Base-by-base conservation (phyloP, 306 rosid genomes). In the Sicyos edulis region DNA sequence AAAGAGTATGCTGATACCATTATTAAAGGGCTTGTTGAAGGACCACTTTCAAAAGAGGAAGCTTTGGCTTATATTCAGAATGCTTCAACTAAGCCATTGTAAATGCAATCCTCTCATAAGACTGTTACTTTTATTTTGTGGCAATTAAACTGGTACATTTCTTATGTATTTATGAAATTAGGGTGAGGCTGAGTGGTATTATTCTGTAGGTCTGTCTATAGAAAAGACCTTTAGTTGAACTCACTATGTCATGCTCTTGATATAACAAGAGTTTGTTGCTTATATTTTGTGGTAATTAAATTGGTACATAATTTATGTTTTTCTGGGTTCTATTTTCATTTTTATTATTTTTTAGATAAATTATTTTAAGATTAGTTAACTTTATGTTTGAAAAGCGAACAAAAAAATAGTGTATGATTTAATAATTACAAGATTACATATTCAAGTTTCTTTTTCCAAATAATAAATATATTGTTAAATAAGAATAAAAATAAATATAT, bases 21-120 rank as follows among this genome's bases (percentile, higher is more conserved):
- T 59, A 67, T 78, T 34, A 87, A 61, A 78, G 99, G 97, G 68
- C 78, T 91, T 74, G 91, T 85, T 8, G 96, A 81, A 81, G 97
- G 96, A 59, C 91, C 81, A 60, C 82, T 93, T 55, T 85, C 96
- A 0, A 88, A 85, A 76, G 86, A 49, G 56, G 96, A 86, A 63
- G 97, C 99, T 62, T 77, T 64, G 72, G 74, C 81, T 14, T 87
- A 93, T 79, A 53, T 93, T 32, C 80, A 74, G 26, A 85, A 82
- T 45, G 91, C 89, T 75, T 75, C 83, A 53, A 72, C 79, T 58
- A 83, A 75, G 67, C 83, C 88, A 22, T 64, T 88, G 49, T 79
- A 85, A 85, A 70, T 53, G 61, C 64, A 22, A 37, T 68, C 44
- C 54, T 40, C 54, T 10, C 19, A 20, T 42, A 42, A 8, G 2